A percentile compares a stretch with the other conserved stretches of the same genome.
These are phyloP conservation scores for Salix caprea DNA, from an alignment of 345 rosid species.

Conservation along the genomic window DNA sequence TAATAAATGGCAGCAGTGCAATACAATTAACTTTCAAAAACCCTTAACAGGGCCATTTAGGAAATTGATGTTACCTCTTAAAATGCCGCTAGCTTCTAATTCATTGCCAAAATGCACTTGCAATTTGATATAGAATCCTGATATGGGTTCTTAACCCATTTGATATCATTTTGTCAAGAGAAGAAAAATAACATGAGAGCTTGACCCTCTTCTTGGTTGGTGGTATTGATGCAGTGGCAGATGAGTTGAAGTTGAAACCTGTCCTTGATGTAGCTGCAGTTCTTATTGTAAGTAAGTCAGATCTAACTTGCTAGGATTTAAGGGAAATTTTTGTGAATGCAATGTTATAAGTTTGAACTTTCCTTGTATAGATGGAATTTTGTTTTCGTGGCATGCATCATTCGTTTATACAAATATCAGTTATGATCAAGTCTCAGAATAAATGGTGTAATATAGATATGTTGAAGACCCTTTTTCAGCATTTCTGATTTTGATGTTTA, in stretches of 20 bases:
- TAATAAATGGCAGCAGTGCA: background rate
- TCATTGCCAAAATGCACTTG: background rate
- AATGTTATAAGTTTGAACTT: background rate
- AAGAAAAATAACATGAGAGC: background rate
- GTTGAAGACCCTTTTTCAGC: background rate
- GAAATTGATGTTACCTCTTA: background rate
- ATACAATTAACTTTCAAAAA: background rate
- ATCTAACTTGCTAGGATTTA: background rate
- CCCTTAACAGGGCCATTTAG: background rate
- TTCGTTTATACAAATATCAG: background rate
- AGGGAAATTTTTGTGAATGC: background rate
- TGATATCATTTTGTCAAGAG: background rate
- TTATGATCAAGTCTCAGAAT: background rate
- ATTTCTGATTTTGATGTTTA: background rate
- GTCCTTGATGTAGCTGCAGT: constrained; percentile 8
- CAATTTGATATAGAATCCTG: background rate
- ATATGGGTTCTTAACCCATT: background rate
- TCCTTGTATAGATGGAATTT: background rate
- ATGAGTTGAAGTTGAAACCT: constrained; percentile 31
- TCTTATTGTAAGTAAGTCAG: constrained; percentile 16
- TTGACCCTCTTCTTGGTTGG: constrained; percentile 15
- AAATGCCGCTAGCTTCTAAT: background rate
- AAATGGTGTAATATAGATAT: background rate
- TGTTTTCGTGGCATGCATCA: background rate
- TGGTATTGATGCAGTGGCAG: constrained; percentile 61